These are phyloP conservation scores for Talaromyces proteolyticus DNA, from an alignment of 495 filamentous ascomycete genomes.

Conservation along the genomic window DNA sequence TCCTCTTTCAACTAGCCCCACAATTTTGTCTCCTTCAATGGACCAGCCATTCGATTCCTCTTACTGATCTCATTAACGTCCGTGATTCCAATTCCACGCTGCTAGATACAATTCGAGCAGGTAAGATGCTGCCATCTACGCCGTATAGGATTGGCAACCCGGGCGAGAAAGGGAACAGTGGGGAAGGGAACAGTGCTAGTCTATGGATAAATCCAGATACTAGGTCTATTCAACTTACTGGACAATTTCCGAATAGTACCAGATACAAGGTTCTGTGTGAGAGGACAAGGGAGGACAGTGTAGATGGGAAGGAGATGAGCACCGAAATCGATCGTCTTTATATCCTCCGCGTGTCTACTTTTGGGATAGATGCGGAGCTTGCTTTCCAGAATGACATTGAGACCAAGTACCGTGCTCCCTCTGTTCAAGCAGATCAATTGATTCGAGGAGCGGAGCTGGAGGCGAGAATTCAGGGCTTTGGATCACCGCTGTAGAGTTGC, in stretches of 20 bases:
- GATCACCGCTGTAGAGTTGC: too few species aligned
- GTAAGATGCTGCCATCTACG: neutral
- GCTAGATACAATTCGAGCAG: too few species aligned
- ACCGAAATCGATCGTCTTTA: neutral
- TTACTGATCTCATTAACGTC: neutral
- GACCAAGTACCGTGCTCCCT: neutral
- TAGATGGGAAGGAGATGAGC: neutral
- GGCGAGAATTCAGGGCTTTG: conserved; percentile 17
- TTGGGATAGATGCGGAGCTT: neutral
- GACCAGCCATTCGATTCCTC: neutral
- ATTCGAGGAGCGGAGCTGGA: neutral
- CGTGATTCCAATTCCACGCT: too few species aligned
- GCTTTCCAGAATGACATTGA: neutral
- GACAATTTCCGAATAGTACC: neutral
- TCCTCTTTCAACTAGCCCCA: neutral
- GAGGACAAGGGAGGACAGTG: neutral
- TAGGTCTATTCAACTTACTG: neutral
- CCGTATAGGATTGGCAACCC: neutral
- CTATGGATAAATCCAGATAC: neutral
- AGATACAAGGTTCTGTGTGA: neutral
- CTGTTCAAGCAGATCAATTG: neutral
- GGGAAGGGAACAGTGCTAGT: neutral
- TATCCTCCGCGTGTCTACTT: neutral
- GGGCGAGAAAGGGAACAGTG: too few species aligned
- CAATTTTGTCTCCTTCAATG: neutral